Evolutionary conservation across 257 asterid species (phyloP).

Genomic region (Solanum virginianum): DNA sequence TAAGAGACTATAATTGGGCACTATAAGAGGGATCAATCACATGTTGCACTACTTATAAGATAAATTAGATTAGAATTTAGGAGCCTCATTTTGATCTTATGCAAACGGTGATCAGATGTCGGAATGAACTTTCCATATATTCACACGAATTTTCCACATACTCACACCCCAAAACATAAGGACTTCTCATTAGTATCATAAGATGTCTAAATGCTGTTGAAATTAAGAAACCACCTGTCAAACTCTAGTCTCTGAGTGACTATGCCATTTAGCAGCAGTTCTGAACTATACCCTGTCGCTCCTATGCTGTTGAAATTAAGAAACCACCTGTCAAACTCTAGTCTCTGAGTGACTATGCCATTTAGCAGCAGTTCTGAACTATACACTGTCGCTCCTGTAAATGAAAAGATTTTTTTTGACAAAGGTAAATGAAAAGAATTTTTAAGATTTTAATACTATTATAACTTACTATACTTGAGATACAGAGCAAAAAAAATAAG

Average conservation of each 20-base stretch:
- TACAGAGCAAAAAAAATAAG: neutral
- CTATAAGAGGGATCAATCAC: neutral
- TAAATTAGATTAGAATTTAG: neutral
- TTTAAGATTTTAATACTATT: neutral
- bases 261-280: constrained; percentile 84
- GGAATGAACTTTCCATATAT: neutral
- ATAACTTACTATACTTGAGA: neutral
- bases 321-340: constrained; percentile 74
- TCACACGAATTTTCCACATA: neutral
- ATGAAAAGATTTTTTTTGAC: no score
- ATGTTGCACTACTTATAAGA: neutral
- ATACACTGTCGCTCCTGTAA: constrained; percentile 52
- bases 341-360: constrained; percentile 90
- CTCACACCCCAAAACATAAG: neutral
- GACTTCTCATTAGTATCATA: neutral
- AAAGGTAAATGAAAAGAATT: no score
- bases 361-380: constrained; percentile 90
- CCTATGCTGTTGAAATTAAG: constrained; percentile 13
- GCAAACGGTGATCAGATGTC: neutral
- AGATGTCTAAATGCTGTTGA: neutral
- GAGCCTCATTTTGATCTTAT: neutral
- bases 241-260: constrained; percentile 86
- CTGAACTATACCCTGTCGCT: constrained; percentile 69
- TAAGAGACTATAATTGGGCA: neutral
- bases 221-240: constrained; percentile 45